Conservation (phyloP, 129 eudicot genomes). For the Lactuca saligna region DNA sequence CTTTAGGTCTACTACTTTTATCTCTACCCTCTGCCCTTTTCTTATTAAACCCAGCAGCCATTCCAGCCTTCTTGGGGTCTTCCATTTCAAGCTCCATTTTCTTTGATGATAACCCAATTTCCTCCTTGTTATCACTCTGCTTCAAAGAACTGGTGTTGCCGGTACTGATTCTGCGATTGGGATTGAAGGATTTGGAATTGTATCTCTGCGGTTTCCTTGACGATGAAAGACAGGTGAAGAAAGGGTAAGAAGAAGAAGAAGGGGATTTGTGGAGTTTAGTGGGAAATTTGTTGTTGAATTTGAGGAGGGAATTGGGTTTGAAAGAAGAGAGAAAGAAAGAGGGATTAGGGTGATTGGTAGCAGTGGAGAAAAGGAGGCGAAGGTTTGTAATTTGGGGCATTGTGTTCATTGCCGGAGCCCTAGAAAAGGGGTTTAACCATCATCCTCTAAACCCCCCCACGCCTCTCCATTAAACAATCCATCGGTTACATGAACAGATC, state of each 20-base stretch:
- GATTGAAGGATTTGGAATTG: conserved; percentile 25
- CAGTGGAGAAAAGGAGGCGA: conserved; percentile 64
- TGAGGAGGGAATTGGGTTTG: conserved; percentile 28
- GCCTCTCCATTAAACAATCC: conserved; percentile 9
- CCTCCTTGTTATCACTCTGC: conserved; percentile 24
- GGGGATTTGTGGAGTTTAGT: neutral
- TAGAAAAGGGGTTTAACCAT: conserved; percentile 31
- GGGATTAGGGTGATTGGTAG: conserved; percentile 26
- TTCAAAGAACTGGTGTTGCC: conserved; percentile 31
- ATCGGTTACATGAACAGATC: neutral
- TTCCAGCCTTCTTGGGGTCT: conserved; percentile 29
- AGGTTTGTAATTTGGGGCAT: conserved; percentile 69
- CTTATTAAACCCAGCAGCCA: conserved; percentile 53
- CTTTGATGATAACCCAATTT: conserved; percentile 6
- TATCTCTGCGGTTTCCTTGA: conserved; percentile 23
- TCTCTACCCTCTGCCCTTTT: conserved; percentile 85
- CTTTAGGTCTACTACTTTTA: conserved; percentile 56
- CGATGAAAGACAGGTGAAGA: conserved; percentile 40
- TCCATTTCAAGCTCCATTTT: conserved; percentile 37
- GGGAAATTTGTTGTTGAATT: conserved; percentile 17
- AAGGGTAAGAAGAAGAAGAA: conserved; percentile 18
- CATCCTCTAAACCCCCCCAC: conserved; percentile 13
- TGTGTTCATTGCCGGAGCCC: conserved; percentile 33
- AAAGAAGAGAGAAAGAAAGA: conserved; percentile 38
- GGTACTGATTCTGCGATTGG: conserved; percentile 30